phyloP scores from a whole-genome alignment of 164 flowering plant species.

The Nymphaea thermarum region DNA sequence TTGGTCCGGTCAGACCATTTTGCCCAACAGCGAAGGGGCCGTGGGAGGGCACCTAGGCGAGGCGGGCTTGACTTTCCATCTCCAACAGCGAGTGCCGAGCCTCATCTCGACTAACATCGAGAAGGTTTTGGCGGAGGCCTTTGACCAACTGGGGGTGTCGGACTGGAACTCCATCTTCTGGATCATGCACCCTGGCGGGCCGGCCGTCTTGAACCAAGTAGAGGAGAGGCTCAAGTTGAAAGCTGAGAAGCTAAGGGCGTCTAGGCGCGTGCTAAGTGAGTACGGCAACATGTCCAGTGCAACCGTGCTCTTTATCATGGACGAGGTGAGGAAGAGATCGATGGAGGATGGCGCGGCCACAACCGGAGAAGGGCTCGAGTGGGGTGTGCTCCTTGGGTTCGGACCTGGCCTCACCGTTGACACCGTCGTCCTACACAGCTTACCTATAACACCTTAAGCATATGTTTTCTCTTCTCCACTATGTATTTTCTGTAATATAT shows the following conservation, averaged over 20 bases:
- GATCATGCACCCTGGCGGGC: conserved; percentile 39
- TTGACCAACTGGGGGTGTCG: conserved; percentile 29
- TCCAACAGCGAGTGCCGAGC: conserved; percentile 32
- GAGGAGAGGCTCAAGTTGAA: conserved; percentile 22
- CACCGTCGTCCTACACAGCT: conserved; percentile 13
- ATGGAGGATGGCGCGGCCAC: conserved; percentile 8
- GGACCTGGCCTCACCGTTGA: conserved; percentile 19
- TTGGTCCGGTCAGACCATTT: conserved; percentile 28
- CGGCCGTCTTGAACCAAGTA: conserved; percentile 34
- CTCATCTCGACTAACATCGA: conserved; percentile 35
- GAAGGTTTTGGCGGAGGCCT: conserved; percentile 28
- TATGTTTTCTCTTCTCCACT: neutral
- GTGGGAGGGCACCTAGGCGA: conserved; percentile 32
- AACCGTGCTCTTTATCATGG: conserved; percentile 14
- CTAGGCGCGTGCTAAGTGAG: conserved; percentile 27
- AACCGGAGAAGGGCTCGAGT: conserved; percentile 16
- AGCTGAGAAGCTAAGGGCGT: conserved; percentile 26
- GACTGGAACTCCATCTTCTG: conserved; percentile 40
- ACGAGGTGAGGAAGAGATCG: conserved; percentile 16
- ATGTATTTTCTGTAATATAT: too few relatives aligned
- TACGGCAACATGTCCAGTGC: conserved; percentile 20
- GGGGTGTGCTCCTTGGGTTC: conserved; percentile 21
- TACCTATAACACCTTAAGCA: neutral
- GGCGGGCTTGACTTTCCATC: conserved; percentile 35
- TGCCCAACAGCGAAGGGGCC: conserved; percentile 35